These are phyloP conservation scores for Rhexocercosporidium sp. DNA, from an alignment of 2,329 filamentous ascomycete genomes.

Conservation along the genomic window DNA sequence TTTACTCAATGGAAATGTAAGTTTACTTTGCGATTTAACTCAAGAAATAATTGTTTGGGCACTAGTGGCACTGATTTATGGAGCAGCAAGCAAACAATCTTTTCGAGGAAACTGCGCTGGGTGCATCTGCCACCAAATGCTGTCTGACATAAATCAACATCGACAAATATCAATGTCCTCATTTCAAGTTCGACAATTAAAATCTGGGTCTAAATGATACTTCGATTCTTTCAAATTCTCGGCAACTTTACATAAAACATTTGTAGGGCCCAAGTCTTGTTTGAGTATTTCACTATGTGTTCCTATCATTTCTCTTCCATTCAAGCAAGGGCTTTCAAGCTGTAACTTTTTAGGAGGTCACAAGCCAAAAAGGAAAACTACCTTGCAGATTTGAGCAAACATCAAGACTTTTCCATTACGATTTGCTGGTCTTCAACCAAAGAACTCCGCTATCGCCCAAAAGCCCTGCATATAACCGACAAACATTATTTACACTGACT, in stretches of 20 bases:
- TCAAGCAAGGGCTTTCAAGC: no score
- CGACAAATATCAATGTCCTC: not conserved
- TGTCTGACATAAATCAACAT: not conserved
- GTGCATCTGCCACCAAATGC: not conserved
- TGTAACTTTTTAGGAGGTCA: not conserved
- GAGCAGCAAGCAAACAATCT: not conserved
- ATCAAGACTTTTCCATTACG: not conserved
- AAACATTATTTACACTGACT: slow-evolving; percentile 6
- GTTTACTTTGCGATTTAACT: not conserved
- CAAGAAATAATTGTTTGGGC: not conserved
- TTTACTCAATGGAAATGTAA: not conserved
- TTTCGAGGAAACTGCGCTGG: not conserved
- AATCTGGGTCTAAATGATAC: no score
- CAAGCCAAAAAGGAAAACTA: not conserved
- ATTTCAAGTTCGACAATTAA: not conserved
- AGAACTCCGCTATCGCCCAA: not conserved
- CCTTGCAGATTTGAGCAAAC: not conserved
- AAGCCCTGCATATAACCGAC: not conserved
- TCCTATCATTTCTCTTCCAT: no score
- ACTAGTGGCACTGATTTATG: not conserved
- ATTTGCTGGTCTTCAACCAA: not conserved
- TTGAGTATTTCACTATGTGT: no score
- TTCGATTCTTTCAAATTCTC: not conserved
- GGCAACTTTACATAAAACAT: no score
- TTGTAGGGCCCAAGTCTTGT: no score